Evolutionary conservation across 78 protist species (phyloP).

Genomic region (Dictyostelium brefeldianum): DNA sequence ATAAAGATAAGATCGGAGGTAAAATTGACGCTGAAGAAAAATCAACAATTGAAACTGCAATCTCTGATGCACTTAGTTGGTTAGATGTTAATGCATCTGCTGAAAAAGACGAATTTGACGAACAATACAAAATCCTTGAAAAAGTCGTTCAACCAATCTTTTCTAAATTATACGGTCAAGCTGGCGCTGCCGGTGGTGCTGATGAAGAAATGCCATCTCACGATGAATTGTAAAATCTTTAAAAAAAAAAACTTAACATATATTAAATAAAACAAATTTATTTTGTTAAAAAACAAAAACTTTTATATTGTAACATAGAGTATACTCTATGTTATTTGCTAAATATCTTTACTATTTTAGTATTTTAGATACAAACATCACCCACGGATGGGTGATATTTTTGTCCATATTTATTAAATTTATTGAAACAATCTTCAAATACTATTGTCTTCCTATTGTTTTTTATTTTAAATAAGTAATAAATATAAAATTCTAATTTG

Average conservation of each 20-base stretch:
- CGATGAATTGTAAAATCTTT: constrained; percentile 93
- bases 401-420: too few species aligned
- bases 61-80: constrained; percentile 95
- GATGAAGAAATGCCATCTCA: constrained; percentile 86
- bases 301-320: too few species aligned
- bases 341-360: too few species aligned
- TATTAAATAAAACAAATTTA: too few species aligned
- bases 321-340: too few species aligned
- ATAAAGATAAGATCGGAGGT: constrained; percentile 83
- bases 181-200: constrained; percentile 81
- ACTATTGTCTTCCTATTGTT: too few species aligned
- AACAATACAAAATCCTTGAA: constrained; percentile 95
- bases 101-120: constrained; percentile 96
- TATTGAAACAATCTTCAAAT: too few species aligned
- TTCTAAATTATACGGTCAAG: constrained; percentile 90
- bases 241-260: too few species aligned
- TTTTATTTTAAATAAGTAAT: too few species aligned
- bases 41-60: constrained; percentile 82
- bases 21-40: constrained; percentile 94
- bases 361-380: too few species aligned
- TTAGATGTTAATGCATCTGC: constrained; percentile 93
- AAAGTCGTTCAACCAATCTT: constrained; percentile 96
- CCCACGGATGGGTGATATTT: too few species aligned
- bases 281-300: not conserved
- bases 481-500: too few species aligned